Evolutionary conservation across 768 basidiomycete species (phyloP).

Genomic region (Grammothele lineata): DNA sequence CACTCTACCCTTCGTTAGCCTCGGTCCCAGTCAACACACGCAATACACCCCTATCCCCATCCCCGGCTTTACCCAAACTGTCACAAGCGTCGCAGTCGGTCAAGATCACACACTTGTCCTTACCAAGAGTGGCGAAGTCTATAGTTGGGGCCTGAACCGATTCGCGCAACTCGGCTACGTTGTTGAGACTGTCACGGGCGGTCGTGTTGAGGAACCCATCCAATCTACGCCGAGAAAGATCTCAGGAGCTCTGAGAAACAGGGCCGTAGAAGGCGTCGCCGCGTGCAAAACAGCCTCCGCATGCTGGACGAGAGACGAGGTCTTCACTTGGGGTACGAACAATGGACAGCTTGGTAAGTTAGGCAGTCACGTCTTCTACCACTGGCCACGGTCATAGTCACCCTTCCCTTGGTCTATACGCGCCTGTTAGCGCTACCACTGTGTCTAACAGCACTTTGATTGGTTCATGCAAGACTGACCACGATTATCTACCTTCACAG

Average conservation of each 20-base stretch:
- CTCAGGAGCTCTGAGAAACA: slow-evolving; percentile 70
- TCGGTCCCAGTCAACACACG: slow-evolving; percentile 74
- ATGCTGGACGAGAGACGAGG: slow-evolving; percentile 72
- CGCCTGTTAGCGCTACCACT: no score
- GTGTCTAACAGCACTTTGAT: no score
- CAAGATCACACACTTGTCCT: slow-evolving; percentile 94
- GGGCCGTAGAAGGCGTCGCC: slow-evolving; percentile 74
- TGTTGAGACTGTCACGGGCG: slow-evolving; percentile 48
- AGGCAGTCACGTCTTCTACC: not conserved
- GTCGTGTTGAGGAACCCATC: slow-evolving; percentile 61
- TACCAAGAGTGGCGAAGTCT: slow-evolving; percentile 75
- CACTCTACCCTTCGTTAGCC: slow-evolving; percentile 32
- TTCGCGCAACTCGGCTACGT: slow-evolving; percentile 88
- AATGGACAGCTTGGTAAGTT: slow-evolving; percentile 80
- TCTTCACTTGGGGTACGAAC: slow-evolving; percentile 94
- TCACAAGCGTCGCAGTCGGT: slow-evolving; percentile 73
- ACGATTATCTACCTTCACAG: no score
- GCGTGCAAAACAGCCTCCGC: slow-evolving; percentile 85
- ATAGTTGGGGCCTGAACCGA: slow-evolving; percentile 88
- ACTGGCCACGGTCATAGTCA: no score
- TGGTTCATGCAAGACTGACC: no score
- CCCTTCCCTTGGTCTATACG: no score
- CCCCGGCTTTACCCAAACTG: slow-evolving; percentile 50
- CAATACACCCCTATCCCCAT: slow-evolving; percentile 56
- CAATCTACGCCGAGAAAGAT: slow-evolving; percentile 77